Evolutionary conservation across 805 yeast genomes (phyloP).

Genomic region (Saturnispora hagleri): DNA sequence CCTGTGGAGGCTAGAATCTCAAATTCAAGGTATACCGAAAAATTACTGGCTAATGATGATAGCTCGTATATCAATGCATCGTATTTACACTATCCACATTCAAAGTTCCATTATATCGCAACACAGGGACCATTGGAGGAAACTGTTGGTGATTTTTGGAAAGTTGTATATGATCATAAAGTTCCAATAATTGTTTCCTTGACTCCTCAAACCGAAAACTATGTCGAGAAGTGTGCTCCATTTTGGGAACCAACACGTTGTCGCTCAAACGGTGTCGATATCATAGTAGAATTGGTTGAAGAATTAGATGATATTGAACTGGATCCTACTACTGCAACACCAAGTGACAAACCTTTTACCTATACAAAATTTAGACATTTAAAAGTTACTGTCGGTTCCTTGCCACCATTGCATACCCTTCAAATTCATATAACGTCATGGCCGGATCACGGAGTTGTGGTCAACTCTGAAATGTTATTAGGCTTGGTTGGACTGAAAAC

Average conservation of each 20-base stretch:
- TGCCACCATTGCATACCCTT: constrained; percentile 37
- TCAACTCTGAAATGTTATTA: constrained; percentile 48
- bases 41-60: constrained; percentile 30
- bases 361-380: constrained; percentile 34
- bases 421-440: constrained; percentile 76
- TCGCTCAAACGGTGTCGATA: constrained; percentile 21
- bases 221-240: constrained; percentile 70
- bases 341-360: constrained; percentile 5
- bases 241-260: constrained; percentile 67
- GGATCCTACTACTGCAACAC: constrained; percentile 14
- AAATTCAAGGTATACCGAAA: constrained; percentile 1
- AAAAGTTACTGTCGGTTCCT: constrained; percentile 28
- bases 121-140: constrained; percentile 78
- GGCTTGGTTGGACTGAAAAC: constrained; percentile 37
- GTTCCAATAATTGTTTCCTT: constrained; percentile 64
- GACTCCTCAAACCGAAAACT: constrained; percentile 68
- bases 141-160: constrained; percentile 82
- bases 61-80: constrained; percentile 75
- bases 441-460: constrained; percentile 72
- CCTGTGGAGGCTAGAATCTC: background rate
- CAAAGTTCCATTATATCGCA: constrained; percentile 54
- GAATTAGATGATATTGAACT: constrained; percentile 22
- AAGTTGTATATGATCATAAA: constrained; percentile 54
- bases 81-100: constrained; percentile 39
- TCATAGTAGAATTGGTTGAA: constrained; percentile 20